phyloP scores from a whole-genome alignment of 805 yeast species.

The Kuraishia ogatae region DNA sequence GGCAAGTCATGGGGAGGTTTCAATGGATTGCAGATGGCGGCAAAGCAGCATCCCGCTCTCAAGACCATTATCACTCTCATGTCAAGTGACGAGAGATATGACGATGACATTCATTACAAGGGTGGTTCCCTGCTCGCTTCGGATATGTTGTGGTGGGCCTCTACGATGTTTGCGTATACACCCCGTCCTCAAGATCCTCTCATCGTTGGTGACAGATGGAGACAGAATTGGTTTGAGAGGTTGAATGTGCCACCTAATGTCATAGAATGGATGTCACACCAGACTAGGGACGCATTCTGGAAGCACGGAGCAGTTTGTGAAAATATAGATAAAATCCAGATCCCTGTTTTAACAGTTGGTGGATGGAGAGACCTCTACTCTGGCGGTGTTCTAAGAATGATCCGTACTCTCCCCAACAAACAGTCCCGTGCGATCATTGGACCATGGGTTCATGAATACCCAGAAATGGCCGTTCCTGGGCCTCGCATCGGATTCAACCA shows the following conservation, averaged over 20 bases:
- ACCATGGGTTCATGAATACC: slow-evolving; percentile 42
- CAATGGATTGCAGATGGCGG: slow-evolving; percentile 35
- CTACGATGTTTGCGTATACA: slow-evolving; percentile 33
- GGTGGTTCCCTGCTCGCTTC: slow-evolving; percentile 37
- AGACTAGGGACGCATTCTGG: slow-evolving; percentile 36
- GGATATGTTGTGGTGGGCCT: slow-evolving; percentile 45
- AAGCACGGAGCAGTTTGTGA: slow-evolving; percentile 37
- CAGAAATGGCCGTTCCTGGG: slow-evolving; percentile 36
- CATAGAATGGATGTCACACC: slow-evolving; percentile 33
- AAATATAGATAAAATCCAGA: slow-evolving; percentile 27
- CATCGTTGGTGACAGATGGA: slow-evolving; percentile 27
- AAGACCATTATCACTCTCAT: slow-evolving; percentile 32
- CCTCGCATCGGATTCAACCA: slow-evolving; percentile 37
- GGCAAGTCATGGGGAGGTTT: slow-evolving; percentile 44
- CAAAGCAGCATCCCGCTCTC: slow-evolving; percentile 36
- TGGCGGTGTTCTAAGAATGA: slow-evolving; percentile 33
- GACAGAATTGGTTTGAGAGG: slow-evolving; percentile 29
- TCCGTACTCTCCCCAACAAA: slow-evolving; percentile 23
- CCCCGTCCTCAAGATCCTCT: slow-evolving; percentile 38
- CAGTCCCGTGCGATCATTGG: slow-evolving; percentile 30
- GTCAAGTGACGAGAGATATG: slow-evolving; percentile 38
- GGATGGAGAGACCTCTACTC: slow-evolving; percentile 43
- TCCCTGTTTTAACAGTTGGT: slow-evolving; percentile 35
- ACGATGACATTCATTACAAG: slow-evolving; percentile 39
- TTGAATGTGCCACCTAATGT: slow-evolving; percentile 30